These are phyloP conservation scores for Solanum chacoense DNA, from an alignment of 305 asterid genomes.

Conservation along the genomic window DNA sequence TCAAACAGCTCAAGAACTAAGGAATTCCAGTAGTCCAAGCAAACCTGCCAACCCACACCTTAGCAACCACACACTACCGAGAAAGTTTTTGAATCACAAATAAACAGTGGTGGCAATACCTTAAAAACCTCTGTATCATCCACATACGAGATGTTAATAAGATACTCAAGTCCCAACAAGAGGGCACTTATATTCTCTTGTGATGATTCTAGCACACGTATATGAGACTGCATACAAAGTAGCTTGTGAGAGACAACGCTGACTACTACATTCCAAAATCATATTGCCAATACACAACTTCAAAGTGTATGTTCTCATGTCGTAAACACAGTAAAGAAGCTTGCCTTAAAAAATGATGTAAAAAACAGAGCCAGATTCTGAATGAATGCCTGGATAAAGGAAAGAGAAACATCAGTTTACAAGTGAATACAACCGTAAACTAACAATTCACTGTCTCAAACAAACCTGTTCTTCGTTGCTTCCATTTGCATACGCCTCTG, in stretches of 20 bases:
- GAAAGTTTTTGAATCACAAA: not conserved
- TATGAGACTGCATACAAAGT: conserved; percentile 62
- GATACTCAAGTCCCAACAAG: conserved; percentile 82
- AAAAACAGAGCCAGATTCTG: conserved; percentile 94
- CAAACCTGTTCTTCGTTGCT: conserved; percentile 85
- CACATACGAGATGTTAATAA: conserved; percentile 80
- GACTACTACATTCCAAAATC: not conserved
- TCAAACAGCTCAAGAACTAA: conserved; percentile 84
- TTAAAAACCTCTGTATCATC: conserved; percentile 98
- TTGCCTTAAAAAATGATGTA: conserved; percentile 92
- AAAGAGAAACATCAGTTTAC: conserved; percentile 4
- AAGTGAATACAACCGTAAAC: not conserved
- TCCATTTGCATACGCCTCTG: conserved; percentile 80
- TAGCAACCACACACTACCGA: not conserved
- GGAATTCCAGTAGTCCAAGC: conserved; percentile 97
- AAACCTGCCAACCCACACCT: conserved; percentile 44
- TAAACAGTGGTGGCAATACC: conserved; percentile 30
- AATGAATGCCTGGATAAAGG: conserved; percentile 67
- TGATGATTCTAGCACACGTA: conserved; percentile 68
- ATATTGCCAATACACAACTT: not conserved
- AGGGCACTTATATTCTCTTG: conserved; percentile 67
- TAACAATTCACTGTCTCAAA: not conserved
- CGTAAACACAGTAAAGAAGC: not conserved
- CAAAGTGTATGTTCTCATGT: not conserved
- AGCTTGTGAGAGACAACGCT: not conserved